Percentiles rank a stretch among this genome's conserved stretches.
These are phyloP conservation scores for Apiospora malaysiana DNA, from an alignment of 2,329 filamentous ascomycete genomes.

Conservation along the genomic window DNA sequence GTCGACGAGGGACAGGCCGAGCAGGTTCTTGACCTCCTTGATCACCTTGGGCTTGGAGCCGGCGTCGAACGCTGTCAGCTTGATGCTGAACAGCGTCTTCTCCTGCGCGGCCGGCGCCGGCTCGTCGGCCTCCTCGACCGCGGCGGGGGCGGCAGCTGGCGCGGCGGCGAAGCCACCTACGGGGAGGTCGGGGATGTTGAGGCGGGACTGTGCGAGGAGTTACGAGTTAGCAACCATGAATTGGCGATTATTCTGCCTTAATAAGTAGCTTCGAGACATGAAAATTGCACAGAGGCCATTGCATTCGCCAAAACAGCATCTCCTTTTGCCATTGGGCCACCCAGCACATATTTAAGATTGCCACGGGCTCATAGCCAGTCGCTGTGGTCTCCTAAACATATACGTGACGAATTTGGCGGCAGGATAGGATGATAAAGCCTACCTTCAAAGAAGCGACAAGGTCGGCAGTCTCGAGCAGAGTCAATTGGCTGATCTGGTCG, in stretches of 20 bases:
- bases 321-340: not conserved
- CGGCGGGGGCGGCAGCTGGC: constrained; percentile 64
- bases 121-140: constrained; percentile 83
- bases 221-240: constrained; percentile 10
- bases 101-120: constrained; percentile 89
- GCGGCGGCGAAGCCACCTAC: constrained; percentile 87
- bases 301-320: not conserved
- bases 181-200: constrained; percentile 98
- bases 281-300: not conserved
- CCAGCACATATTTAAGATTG: not conserved
- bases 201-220: constrained; percentile 67
- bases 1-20: constrained; percentile 95
- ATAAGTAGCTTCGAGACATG: not conserved
- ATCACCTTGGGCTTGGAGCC: constrained; percentile 97
- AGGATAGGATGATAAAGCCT: not conserved
- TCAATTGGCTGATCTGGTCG: constrained; percentile 98
- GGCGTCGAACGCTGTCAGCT: constrained; percentile 89
- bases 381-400: not conserved
- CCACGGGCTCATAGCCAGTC: not conserved
- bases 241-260: not conserved
- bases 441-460: constrained; percentile 96
- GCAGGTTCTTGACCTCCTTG: constrained; percentile 98
- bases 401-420: not conserved
- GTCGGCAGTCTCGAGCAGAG: constrained; percentile 94
- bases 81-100: constrained; percentile 96